A percentile compares a stretch with the other conserved stretches of the same genome.
These are phyloP conservation scores for Neurospora terricola DNA, from an alignment of 495 filamentous ascomycete species.

Conservation along the genomic window DNA sequence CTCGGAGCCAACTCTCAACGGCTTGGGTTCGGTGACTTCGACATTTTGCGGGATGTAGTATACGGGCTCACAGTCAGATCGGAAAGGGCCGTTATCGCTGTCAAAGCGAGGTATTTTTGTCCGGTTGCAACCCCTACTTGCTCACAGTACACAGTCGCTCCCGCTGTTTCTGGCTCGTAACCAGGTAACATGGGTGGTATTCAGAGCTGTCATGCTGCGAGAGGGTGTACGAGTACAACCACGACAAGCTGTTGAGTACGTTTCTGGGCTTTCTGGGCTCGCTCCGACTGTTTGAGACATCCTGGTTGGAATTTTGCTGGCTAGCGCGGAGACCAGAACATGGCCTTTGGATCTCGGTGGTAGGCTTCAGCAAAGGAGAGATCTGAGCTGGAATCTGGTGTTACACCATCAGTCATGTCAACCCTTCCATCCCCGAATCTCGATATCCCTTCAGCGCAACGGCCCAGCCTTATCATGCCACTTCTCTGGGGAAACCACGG, in stretches of 20 bases:
- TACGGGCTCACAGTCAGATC: not conserved
- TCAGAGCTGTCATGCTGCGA: not conserved
- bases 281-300: not conserved
- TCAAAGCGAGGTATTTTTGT: not conserved
- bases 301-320: not conserved
- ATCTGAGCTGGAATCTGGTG: not conserved
- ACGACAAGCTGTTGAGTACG: not conserved
- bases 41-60: not conserved
- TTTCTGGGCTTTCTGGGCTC: not conserved
- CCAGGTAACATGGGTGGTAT: not conserved
- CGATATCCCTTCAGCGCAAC: not conserved
- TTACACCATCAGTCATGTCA: not conserved
- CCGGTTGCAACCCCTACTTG: not conserved
- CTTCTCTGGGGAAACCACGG: not conserved
- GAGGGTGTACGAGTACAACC: not conserved
- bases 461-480: not conserved
- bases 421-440: not conserved
- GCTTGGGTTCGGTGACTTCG: not conserved
- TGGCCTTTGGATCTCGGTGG: not conserved
- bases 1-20: not conserved
- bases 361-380: not conserved
- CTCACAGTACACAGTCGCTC: not conserved
- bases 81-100: not conserved
- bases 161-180: not conserved
- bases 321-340: not conserved